These are phyloP conservation scores for Myriosclerotinia scirpicola DNA, from an alignment of 2,329 filamentous ascomycete genomes.

Conservation along the genomic window DNA sequence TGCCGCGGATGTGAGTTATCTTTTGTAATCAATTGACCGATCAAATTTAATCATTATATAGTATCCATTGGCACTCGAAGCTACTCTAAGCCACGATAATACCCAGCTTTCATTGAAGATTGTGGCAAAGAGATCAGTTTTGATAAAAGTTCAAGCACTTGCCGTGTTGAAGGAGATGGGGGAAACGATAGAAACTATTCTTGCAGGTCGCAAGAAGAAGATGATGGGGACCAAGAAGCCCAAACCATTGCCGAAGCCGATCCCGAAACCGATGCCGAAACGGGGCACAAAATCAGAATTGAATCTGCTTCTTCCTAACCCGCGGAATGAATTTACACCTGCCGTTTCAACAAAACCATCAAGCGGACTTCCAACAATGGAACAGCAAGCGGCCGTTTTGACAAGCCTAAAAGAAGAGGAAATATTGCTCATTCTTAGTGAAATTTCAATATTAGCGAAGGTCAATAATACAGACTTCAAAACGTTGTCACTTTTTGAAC, in stretches of 20 bases:
- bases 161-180: conserved; percentile 48
- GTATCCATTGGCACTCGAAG: conserved; percentile 72
- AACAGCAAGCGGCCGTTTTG: too few species aligned
- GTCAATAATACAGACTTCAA: conserved; percentile 52
- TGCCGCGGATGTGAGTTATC: conserved; percentile 43
- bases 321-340: conserved; percentile 46
- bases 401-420: conserved; percentile 50
- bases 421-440: conserved; percentile 50
- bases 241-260: too few species aligned
- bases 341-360: conserved; percentile 44
- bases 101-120: conserved; percentile 55
- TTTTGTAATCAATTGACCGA: neutral
- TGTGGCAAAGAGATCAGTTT: conserved; percentile 53
- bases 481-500: conserved; percentile 68
- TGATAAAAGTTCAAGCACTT: conserved; percentile 42
- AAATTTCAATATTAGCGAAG: conserved; percentile 63
- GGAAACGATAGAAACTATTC: conserved; percentile 27
- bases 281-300: too few species aligned
- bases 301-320: neutral
- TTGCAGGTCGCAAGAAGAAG: neutral
- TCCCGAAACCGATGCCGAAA: too few species aligned
- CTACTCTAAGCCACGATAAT: conserved; percentile 53
- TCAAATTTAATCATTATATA: conserved; percentile 30
- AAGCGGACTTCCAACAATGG: neutral
- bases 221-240: too few species aligned